Evolutionary conservation across 805 yeast species (phyloP), one percentile per base, ranked within the genome.

Genomic region (Zygotorulaspora chibaensis): DNA sequence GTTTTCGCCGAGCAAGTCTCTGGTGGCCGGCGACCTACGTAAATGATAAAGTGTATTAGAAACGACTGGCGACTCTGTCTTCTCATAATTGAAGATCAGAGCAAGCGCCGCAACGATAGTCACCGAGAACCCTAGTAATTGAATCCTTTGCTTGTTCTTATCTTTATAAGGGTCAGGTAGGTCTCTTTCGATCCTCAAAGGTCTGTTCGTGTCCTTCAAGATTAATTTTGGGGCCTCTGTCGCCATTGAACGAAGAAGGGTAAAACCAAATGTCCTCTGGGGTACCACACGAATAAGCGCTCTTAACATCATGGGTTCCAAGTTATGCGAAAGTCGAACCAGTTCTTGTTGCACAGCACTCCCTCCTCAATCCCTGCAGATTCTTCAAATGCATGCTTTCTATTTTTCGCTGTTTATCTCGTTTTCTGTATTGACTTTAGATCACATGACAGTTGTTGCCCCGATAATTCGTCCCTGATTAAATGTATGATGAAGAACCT

Each of bases 61-160:
- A 56, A 91, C 84, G 48, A 91, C 77, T 1, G 98, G 97, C 11
- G 96, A 87, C 37, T 85, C 81, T 15, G 89, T 81, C 63, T 89
- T 90, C 64, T 93, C 99, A 67, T 91, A 90, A 71, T 93, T 90
- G 76, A 91, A 83, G 57, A 91, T 86, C 26, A 86, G 75, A 26
- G 76, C 70, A 40, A 84, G 67, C 1, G 83, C 68, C 3, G 73
- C 66, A 18, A 75, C 75, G 76, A 84, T 80, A 42, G 76, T 66
- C 11, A 70, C 63, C 38, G 75, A 66, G 59, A 84, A 85, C 2
- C 68, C 66, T 5, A 73, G 64, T 62, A 89, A 83, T 46, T 80
- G 78, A 17, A 70, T 57, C 45, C 81, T 68, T 50, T 76, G 76
- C 52, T 71, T 74, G 45, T 73, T 73, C 51, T 72, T 69, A 45